Conservation (phyloP, 169 alveolate genomes). For the Babesia gibsoni region DNA sequence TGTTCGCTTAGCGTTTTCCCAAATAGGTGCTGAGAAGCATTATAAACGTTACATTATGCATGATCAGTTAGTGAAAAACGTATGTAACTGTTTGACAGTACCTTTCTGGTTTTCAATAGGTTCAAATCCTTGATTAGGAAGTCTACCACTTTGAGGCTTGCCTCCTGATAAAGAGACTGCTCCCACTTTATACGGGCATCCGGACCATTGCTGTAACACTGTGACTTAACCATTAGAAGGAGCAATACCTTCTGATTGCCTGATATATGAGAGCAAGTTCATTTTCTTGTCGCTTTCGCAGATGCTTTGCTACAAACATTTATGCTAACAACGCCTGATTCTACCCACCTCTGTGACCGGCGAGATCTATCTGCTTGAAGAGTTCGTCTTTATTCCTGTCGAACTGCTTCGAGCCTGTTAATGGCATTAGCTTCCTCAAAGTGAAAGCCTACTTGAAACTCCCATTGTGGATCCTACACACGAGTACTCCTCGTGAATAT, state of each 20-base stretch:
- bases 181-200: slow-evolving; percentile 30
- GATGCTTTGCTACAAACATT: not conserved
- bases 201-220: not conserved
- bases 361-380: slow-evolving; percentile 17
- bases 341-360: slow-evolving; percentile 23
- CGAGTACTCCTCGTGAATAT: not conserved
- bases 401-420: slow-evolving; percentile 33
- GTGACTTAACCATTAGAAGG: not conserved
- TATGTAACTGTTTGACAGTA: slow-evolving; percentile 22
- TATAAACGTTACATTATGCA: not conserved
- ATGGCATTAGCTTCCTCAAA: not conserved
- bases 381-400: slow-evolving; percentile 21
- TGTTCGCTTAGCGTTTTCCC: not conserved
- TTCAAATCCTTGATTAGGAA: slow-evolving; percentile 25
- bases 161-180: slow-evolving; percentile 45
- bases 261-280: slow-evolving; percentile 18
- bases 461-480: slow-evolving; percentile 9
- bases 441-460: slow-evolving; percentile 3
- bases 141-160: not conserved
- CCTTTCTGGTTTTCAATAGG: slow-evolving; percentile 32
- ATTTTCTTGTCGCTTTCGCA: slow-evolving; percentile 20
- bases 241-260: slow-evolving; percentile 15
- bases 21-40: slow-evolving; percentile 8
- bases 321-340: not conserved
- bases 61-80: slow-evolving; percentile 7